Evolutionary conservation across 805 yeast species (phyloP).

Genomic region (Lipomyces kockii): DNA sequence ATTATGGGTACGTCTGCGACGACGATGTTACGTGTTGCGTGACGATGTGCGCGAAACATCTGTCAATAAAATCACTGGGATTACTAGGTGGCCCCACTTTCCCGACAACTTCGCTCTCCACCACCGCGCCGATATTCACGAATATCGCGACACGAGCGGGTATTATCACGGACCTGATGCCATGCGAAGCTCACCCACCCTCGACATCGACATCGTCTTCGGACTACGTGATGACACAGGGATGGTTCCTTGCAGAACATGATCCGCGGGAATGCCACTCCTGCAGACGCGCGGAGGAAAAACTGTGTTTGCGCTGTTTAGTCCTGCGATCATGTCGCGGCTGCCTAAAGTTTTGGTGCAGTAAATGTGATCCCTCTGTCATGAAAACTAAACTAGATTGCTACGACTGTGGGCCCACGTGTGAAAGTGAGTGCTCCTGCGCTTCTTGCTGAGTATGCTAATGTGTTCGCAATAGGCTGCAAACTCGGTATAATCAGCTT

Average conservation of each 20-base stretch:
- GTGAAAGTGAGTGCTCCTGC: slow-evolving; percentile 15
- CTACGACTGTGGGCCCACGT: slow-evolving; percentile 37
- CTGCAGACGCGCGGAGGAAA: slow-evolving; percentile 19
- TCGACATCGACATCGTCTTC: slow-evolving; percentile 1
- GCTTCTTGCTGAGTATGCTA: background rate
- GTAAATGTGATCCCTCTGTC: slow-evolving; percentile 26
- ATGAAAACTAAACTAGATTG: slow-evolving; percentile 28
- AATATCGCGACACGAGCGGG: slow-evolving; percentile 26
- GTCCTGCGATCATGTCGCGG: slow-evolving; percentile 29
- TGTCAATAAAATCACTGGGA: slow-evolving; percentile 21
- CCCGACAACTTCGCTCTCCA: slow-evolving; percentile 26
- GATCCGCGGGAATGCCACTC: slow-evolving; percentile 12
- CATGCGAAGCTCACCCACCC: slow-evolving; percentile 24
- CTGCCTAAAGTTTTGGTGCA: slow-evolving; percentile 33
- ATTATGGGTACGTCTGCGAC: slow-evolving; percentile 10
- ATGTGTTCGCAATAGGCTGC: slow-evolving; percentile 19
- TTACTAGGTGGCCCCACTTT: slow-evolving; percentile 34
- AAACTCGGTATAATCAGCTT: slow-evolving; percentile 20
- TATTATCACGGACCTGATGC: slow-evolving; percentile 28
- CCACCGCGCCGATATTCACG: slow-evolving; percentile 25
- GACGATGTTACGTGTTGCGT: slow-evolving; percentile 13
- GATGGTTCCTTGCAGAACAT: slow-evolving; percentile 32
- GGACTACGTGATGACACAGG: slow-evolving; percentile 5
- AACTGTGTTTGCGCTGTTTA: slow-evolving; percentile 27
- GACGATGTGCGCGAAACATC: slow-evolving; percentile 24